phyloP scores from a whole-genome alignment of 1,139 yeast genomes.

The Geotrichum australiense region DNA sequence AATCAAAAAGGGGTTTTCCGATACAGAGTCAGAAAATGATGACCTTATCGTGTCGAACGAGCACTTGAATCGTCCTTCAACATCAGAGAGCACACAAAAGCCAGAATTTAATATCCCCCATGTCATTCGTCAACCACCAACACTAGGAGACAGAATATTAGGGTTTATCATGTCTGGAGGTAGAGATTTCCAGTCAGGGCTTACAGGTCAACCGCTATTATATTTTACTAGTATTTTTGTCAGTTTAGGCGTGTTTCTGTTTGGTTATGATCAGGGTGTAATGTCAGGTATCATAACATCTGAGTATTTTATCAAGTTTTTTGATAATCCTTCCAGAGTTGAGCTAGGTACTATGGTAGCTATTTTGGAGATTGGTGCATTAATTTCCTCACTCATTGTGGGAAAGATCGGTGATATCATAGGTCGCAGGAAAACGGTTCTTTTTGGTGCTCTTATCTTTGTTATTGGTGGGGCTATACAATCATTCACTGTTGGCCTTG shows the following conservation, averaged over 20 bases:
- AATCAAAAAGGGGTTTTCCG: slow-evolving; percentile 1
- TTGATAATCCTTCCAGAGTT: slow-evolving; percentile 36
- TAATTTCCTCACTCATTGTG: slow-evolving; percentile 56
- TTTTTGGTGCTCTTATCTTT: slow-evolving; percentile 50
- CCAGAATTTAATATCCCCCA: slow-evolving; percentile 18
- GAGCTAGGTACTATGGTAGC: slow-evolving; percentile 55
- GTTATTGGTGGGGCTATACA: slow-evolving; percentile 60
- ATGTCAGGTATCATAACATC: slow-evolving; percentile 65
- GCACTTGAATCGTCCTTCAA: slow-evolving; percentile 1
- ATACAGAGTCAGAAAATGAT: slow-evolving; percentile 9
- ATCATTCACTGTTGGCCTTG: slow-evolving; percentile 46
- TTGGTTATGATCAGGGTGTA: slow-evolving; percentile 73
- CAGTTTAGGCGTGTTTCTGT: slow-evolving; percentile 56
- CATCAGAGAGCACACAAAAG: neutral
- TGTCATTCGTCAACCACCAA: slow-evolving; percentile 22
- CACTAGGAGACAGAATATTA: slow-evolving; percentile 24
- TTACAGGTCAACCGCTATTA: slow-evolving; percentile 35
- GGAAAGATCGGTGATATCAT: slow-evolving; percentile 51
- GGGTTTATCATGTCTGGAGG: slow-evolving; percentile 28
- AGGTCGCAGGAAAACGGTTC: slow-evolving; percentile 60
- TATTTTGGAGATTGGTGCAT: slow-evolving; percentile 66
- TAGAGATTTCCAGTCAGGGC: slow-evolving; percentile 29
- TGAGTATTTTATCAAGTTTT: slow-evolving; percentile 45
- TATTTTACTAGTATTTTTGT: slow-evolving; percentile 59
- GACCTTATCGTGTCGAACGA: slow-evolving; percentile 12